A percentile compares a stretch with the other conserved stretches of the same genome.
Evolutionary conservation across 2,329 filamentous ascomycete species (phyloP).

Genomic region (Sporothrix humicola): DNA sequence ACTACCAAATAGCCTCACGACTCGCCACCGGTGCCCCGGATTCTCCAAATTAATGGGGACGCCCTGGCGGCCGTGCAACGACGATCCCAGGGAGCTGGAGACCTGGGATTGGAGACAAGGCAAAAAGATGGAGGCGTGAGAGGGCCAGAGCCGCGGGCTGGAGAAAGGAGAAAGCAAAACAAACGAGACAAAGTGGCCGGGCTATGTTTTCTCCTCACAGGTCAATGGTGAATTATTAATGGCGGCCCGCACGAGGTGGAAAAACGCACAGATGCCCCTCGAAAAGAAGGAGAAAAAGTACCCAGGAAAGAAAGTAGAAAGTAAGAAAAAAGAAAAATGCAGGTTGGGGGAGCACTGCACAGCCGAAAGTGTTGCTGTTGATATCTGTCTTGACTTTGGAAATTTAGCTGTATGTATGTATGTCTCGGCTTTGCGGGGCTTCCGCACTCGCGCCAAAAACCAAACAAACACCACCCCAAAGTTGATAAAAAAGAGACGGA

Average conservation of each 20-base stretch:
- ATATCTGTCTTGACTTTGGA: slow-evolving; percentile 2
- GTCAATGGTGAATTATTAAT: not conserved
- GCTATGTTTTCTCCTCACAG: not conserved
- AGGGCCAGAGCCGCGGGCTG: not conserved
- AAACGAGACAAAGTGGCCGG: not conserved
- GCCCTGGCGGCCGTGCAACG: not conserved
- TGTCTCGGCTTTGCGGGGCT: slow-evolving; percentile 12
- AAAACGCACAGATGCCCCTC: not conserved
- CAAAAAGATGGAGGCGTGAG: not conserved
- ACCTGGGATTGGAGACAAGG: not conserved
- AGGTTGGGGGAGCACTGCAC: not conserved
- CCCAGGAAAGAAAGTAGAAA: no score
- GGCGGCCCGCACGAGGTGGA: not conserved
- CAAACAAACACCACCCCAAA: not conserved
- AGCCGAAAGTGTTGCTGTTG: not conserved
- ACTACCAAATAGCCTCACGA: not conserved
- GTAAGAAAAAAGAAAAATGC: not conserved
- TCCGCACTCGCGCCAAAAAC: not conserved
- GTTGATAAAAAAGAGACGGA: slow-evolving; percentile 1
- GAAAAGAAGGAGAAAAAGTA: no score
- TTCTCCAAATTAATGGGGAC: slow-evolving; percentile 1
- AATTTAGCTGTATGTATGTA: no score
- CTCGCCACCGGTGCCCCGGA: not conserved
- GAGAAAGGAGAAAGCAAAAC: not conserved
- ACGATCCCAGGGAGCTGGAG: not conserved